Conservation (phyloP, 768 basidiomycete genomes). For the Mycena crocata region DNA sequence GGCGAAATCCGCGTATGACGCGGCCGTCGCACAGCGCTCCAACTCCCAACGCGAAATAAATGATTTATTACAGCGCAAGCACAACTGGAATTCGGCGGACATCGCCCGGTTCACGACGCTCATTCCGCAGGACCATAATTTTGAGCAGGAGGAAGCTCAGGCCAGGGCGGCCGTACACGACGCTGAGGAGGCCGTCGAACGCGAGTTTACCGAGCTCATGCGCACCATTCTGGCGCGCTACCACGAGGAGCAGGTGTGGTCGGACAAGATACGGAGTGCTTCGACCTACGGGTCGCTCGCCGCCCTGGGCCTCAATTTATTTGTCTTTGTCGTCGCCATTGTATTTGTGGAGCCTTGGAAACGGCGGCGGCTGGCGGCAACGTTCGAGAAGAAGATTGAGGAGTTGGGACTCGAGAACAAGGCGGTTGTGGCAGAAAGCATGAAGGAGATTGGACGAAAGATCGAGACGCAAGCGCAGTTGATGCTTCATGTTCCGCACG, state of each 20-base stretch:
- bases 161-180: slow-evolving; percentile 76
- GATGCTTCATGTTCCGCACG: slow-evolving; percentile 39
- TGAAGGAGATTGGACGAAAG: slow-evolving; percentile 59
- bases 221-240: slow-evolving; percentile 90
- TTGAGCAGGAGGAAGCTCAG: slow-evolving; percentile 81
- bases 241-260: slow-evolving; percentile 99
- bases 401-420: slow-evolving; percentile 70
- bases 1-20: slow-evolving; percentile 82
- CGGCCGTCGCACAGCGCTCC: slow-evolving; percentile 83
- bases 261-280: slow-evolving; percentile 96
- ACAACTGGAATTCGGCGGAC: slow-evolving; percentile 90
- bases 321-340: slow-evolving; percentile 92
- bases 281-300: slow-evolving; percentile 94
- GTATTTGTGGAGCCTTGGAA: slow-evolving; percentile 97
- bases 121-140: slow-evolving; percentile 89
- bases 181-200: slow-evolving; percentile 85
- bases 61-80: slow-evolving; percentile 93
- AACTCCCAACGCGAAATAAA: slow-evolving; percentile 96
- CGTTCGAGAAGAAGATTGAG: slow-evolving; percentile 88
- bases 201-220: slow-evolving; percentile 89
- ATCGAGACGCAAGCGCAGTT: slow-evolving; percentile 59
- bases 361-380: slow-evolving; percentile 83
- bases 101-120: slow-evolving; percentile 90
- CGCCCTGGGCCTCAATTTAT: slow-evolving; percentile 87
- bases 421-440: slow-evolving; percentile 58